These are phyloP conservation scores for Ophiostoma perfectum DNA, from an alignment of 2,329 filamentous ascomycete species.

Conservation along the genomic window DNA sequence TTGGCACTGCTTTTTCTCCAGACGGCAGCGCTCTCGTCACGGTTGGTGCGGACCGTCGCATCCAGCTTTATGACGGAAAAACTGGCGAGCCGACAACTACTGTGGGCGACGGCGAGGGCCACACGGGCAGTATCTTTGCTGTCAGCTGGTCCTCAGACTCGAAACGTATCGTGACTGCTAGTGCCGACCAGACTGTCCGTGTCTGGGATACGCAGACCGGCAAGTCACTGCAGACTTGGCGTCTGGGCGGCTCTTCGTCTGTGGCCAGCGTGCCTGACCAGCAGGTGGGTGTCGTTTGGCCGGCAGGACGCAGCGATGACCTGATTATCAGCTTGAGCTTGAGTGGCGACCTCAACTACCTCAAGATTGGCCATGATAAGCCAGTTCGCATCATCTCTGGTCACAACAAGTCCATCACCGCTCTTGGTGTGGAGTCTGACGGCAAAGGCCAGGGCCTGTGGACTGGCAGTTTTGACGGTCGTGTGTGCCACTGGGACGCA, in stretches of 20 bases:
- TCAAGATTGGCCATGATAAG: constrained; percentile 63
- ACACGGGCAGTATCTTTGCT: constrained; percentile 88
- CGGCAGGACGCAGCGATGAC: constrained; percentile 72
- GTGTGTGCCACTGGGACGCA: constrained; percentile 78
- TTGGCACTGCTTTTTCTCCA: constrained; percentile 82
- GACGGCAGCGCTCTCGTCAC: constrained; percentile 78
- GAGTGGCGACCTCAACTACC: constrained; percentile 83
- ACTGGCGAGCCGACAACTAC: constrained; percentile 75
- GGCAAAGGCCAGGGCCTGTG: constrained; percentile 62
- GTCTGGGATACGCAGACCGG: constrained; percentile 86
- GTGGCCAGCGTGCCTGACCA: constrained; percentile 68
- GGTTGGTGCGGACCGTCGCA: constrained; percentile 85
- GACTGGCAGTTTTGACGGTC: constrained; percentile 89
- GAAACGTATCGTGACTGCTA: constrained; percentile 80
- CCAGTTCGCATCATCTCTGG: constrained; percentile 72
- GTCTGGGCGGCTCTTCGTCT: constrained; percentile 67
- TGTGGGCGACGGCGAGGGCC: constrained; percentile 60
- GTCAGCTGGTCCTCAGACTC: constrained; percentile 88
- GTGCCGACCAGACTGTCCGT: constrained; percentile 89
- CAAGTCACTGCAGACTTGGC: constrained; percentile 75
- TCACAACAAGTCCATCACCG: constrained; percentile 86
- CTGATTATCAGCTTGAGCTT: constrained; percentile 87
- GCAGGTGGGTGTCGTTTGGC: constrained; percentile 92
- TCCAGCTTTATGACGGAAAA: constrained; percentile 95
- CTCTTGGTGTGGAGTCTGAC: constrained; percentile 55